Percentiles rank a stretch among this genome's conserved stretches.
Conservation (phyloP, 1,284 basidiomycete species). For the Fomitiporia mediterranea region DNA sequence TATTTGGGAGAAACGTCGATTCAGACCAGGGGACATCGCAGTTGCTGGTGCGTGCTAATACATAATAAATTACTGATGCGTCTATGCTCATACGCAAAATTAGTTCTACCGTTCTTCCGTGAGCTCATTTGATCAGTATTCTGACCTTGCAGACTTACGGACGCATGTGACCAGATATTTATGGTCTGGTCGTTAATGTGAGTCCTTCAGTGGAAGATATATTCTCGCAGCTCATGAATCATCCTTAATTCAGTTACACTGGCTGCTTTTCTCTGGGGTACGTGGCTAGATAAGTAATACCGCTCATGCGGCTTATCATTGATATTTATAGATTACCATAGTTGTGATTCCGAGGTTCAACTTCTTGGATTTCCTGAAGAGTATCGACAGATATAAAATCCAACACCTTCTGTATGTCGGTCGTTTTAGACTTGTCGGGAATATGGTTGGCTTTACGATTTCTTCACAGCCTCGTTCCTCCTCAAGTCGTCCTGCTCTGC, state of each 20-base stretch:
- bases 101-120: conserved; percentile 36
- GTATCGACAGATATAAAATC: conserved; percentile 63
- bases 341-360: conserved; percentile 73
- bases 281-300: conserved; percentile 17
- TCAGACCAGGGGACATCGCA: conserved; percentile 51
- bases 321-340: conserved; percentile 43
- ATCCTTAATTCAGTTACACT: conserved; percentile 43
- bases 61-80: conserved; percentile 14
- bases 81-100: neutral
- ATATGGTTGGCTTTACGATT: conserved; percentile 21
- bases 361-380: conserved; percentile 60
- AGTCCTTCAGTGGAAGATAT: conserved; percentile 25
- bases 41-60: conserved; percentile 47
- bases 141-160: conserved; percentile 1
- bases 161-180: conserved; percentile 49
- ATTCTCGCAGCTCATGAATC: neutral
- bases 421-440: conserved; percentile 21
- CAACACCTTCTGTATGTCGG: conserved; percentile 55
- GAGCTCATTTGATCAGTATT: conserved; percentile 27
- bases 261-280: conserved; percentile 50
- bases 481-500: conserved; percentile 53
- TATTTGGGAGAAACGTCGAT: conserved; percentile 32
- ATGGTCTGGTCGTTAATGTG: conserved; percentile 62
- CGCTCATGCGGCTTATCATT: conserved; percentile 10
- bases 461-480: conserved; percentile 57